Evolutionary conservation across 768 basidiomycete species (phyloP).

Genomic region (Leccinum uliginosum): DNA sequence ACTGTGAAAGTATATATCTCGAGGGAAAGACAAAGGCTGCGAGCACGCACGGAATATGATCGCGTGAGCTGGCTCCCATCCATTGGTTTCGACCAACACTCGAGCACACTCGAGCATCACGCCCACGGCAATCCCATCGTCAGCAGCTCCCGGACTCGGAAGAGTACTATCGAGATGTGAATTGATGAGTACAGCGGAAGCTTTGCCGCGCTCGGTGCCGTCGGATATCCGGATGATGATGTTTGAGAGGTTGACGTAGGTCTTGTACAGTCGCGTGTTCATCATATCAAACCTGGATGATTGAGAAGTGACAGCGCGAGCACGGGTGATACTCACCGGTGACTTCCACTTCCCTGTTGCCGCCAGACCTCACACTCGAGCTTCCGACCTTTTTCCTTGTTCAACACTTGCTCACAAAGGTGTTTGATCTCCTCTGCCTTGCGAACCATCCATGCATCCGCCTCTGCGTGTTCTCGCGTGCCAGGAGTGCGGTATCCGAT

Average conservation of each 20-base stretch:
- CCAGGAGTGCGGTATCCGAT: slow-evolving; percentile 93
- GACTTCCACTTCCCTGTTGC: slow-evolving; percentile 83
- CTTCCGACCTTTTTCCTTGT: slow-evolving; percentile 41
- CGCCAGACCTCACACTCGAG: slow-evolving; percentile 91
- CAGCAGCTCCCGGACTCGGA: slow-evolving; percentile 84
- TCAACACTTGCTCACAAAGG: slow-evolving; percentile 56
- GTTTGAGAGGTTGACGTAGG: slow-evolving; percentile 84
- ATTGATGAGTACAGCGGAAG: slow-evolving; percentile 83
- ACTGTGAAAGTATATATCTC: slow-evolving; percentile 41
- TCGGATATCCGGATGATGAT: slow-evolving; percentile 84
- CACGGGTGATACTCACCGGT: slow-evolving; percentile 53
- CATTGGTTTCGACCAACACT: slow-evolving; percentile 61
- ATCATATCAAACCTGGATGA: slow-evolving; percentile 86
- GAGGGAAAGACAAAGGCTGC: background rate
- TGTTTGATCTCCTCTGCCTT: slow-evolving; percentile 34
- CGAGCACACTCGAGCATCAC: slow-evolving; percentile 89
- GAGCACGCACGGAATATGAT: slow-evolving; percentile 72
- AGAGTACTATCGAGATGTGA: slow-evolving; percentile 87
- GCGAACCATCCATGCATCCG: slow-evolving; percentile 76
- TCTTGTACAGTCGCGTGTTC: slow-evolving; percentile 77
- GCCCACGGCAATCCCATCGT: slow-evolving; percentile 84
- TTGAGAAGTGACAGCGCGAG: too few species aligned
- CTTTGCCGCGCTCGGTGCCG: slow-evolving; percentile 65
- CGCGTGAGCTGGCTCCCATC: slow-evolving; percentile 70
- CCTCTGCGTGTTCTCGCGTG: slow-evolving; percentile 80